Evolutionary conservation across 352 stramenopile genomes (phyloP).

Genomic region (Globisporangium barbulae): DNA sequence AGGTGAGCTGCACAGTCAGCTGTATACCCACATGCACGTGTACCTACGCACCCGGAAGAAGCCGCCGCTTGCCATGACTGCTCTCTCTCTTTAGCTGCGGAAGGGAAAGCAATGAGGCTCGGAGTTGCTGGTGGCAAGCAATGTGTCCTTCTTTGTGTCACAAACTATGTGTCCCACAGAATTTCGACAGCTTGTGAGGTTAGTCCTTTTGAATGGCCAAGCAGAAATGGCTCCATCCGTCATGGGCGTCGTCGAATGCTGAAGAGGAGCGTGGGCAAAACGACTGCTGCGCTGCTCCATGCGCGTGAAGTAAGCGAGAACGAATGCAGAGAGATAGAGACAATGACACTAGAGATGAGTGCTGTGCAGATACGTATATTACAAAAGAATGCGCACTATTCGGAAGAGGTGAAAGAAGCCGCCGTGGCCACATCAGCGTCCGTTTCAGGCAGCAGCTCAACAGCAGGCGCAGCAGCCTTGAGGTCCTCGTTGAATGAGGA

Average conservation of each 20-base stretch:
- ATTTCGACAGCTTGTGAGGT: neutral
- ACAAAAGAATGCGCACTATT: slow-evolving; percentile 10
- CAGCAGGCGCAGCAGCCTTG: slow-evolving; percentile 16
- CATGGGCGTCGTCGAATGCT: neutral
- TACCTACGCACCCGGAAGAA: slow-evolving; percentile 30
- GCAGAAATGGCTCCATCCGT: slow-evolving; percentile 5
- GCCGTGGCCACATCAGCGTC: neutral
- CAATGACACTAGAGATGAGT: neutral
- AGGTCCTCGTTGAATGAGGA: slow-evolving; percentile 24
- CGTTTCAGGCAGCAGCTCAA: slow-evolving; percentile 21
- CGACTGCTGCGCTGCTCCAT: neutral
- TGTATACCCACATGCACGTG: neutral
- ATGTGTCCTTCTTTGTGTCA: neutral
- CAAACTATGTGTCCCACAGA: neutral
- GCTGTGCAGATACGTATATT: slow-evolving; percentile 14
- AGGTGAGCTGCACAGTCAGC: neutral
- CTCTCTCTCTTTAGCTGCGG: neutral
- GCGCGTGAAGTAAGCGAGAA: neutral
- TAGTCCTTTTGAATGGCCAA: slow-evolving; percentile 8
- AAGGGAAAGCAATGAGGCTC: neutral
- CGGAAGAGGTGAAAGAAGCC: neutral
- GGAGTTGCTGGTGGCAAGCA: slow-evolving; percentile 7
- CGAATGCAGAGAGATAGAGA: neutral
- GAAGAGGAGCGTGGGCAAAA: neutral
- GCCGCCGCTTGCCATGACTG: slow-evolving; percentile 28